These are phyloP conservation scores for Cyberlindnera amylophila DNA, from an alignment of 805 yeast species.

Conservation along the genomic window DNA sequence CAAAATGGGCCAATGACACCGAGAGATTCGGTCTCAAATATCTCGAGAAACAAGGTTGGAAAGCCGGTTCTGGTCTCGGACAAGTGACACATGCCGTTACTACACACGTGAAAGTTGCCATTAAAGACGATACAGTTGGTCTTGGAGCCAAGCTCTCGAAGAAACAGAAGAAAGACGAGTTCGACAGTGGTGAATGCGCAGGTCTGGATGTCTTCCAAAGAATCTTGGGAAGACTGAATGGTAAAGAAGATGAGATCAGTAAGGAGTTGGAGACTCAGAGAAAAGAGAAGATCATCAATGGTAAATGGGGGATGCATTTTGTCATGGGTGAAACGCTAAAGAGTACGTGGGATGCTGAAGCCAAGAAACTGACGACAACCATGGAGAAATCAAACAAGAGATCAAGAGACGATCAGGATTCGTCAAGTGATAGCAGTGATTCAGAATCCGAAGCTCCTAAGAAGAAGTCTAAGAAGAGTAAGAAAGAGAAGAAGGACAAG, in stretches of 20 bases:
- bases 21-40: constrained; percentile 85
- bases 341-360: constrained; percentile 77
- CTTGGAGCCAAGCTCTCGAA: constrained; percentile 78
- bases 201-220: constrained; percentile 93
- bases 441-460: constrained; percentile 15
- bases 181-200: constrained; percentile 78
- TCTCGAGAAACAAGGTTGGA: constrained; percentile 83
- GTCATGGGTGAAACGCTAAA: constrained; percentile 78
- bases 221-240: constrained; percentile 83
- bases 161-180: constrained; percentile 57
- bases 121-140: constrained; percentile 82
- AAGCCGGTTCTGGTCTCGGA: constrained; percentile 88
- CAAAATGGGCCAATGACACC: constrained; percentile 88
- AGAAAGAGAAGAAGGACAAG: constrained; percentile 27
- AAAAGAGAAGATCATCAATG: constrained; percentile 67
- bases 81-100: constrained; percentile 61
- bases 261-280: constrained; percentile 67
- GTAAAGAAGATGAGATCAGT: constrained; percentile 65
- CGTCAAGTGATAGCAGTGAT: constrained; percentile 17
- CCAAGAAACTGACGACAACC: constrained; percentile 33
- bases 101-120: constrained; percentile 74
- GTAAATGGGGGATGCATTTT: constrained; percentile 85
- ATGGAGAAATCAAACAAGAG: constrained; percentile 21
- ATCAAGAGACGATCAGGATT: constrained; percentile 29
- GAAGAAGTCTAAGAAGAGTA: constrained; percentile 27